Conservation (phyloP, 345 rosid genomes). For the Arabidopsis suecica region DNA sequence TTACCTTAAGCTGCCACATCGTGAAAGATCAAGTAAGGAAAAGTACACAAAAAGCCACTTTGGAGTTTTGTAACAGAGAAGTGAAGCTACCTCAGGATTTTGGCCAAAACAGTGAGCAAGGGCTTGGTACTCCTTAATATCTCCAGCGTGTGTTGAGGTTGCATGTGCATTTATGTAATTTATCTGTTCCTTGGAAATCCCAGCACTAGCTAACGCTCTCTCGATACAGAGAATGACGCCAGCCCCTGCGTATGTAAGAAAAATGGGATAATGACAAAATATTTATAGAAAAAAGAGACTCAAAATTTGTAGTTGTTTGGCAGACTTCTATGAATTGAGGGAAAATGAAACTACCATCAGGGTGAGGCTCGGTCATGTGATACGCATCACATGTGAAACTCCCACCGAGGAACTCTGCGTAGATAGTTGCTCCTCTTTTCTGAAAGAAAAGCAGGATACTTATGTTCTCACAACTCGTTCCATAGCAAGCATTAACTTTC, state of each 20-base stretch:
- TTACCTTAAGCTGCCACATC: conserved; percentile 67
- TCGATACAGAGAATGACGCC: conserved; percentile 89
- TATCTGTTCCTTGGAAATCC: conserved; percentile 70
- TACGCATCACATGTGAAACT: conserved; percentile 95
- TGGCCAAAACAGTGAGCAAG: conserved; percentile 81
- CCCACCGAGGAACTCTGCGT: conserved; percentile 96
- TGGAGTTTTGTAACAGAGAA: conserved; percentile 12
- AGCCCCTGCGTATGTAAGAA: conserved; percentile 52
- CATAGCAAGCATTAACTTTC: background rate
- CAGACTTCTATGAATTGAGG: background rate
- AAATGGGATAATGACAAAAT: background rate
- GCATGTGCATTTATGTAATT: conserved; percentile 96
- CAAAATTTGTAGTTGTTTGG: background rate
- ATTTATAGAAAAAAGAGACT: background rate
- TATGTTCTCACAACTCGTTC: conserved; percentile 15
- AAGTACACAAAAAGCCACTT: conserved; percentile 6
- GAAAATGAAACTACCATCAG: conserved; percentile 64
- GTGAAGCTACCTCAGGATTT: conserved; percentile 65
- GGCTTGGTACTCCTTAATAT: conserved; percentile 80
- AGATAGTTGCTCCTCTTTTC: conserved; percentile 89
- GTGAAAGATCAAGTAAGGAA: conserved; percentile 30
- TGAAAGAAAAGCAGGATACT: conserved; percentile 43
- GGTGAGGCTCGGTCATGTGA: conserved; percentile 95
- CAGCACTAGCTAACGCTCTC: conserved; percentile 78
- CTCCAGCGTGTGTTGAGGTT: conserved; percentile 91